Base-by-base conservation (phyloP, 345 rosid species). In the Cochlearia excelsa region DNA sequence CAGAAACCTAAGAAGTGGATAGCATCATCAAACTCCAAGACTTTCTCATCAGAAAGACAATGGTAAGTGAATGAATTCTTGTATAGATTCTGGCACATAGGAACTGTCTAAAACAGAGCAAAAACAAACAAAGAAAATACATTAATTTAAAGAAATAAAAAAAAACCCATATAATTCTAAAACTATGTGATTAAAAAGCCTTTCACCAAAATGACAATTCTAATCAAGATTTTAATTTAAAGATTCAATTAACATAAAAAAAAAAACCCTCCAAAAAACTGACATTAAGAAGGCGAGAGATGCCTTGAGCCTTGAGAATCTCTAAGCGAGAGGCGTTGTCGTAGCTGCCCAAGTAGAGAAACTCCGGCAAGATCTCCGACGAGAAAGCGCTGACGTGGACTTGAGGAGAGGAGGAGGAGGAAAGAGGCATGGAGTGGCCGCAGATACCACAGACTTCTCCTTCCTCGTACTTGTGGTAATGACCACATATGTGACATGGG, bases 401-500 rank as follows among this genome's bases (percentile, higher is more conserved):
- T 51, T 45, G 23, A 16, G 23, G 23, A 16, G 23, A 16, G 23
- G 23, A 16, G 23, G 23, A 16, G 33, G 84, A 74, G 39, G 84
- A 31, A 4, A 53, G 78, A 7, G 84, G 79, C 50, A 79, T 74
- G 40, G 90, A 77, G 67, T 93, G 99, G 59, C 99, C 99, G 65
- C 99, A 93, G 66, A 87, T 67, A 56, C 92, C 97, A 30, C 99
- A 89, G 10, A 87, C 92, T 75, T 93, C 97, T 0, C 99, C 99
- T 74, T 84, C 95, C 75, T 93, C 99, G 79, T 82, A 87, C 80
- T 93, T 89, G 82, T 93, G 99, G 68, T 87, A 93, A 79, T 93
- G 99, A 7, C 97, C 97, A 45, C 99, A 93, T 46, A 93, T 80
- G 51, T 84, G 88, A 54, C 99, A 93, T 2, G 99, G 99, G 69